Evolutionary conservation across 2,329 filamentous ascomycete species (phyloP).

Genomic region (Lomentospora prolificans): DNA sequence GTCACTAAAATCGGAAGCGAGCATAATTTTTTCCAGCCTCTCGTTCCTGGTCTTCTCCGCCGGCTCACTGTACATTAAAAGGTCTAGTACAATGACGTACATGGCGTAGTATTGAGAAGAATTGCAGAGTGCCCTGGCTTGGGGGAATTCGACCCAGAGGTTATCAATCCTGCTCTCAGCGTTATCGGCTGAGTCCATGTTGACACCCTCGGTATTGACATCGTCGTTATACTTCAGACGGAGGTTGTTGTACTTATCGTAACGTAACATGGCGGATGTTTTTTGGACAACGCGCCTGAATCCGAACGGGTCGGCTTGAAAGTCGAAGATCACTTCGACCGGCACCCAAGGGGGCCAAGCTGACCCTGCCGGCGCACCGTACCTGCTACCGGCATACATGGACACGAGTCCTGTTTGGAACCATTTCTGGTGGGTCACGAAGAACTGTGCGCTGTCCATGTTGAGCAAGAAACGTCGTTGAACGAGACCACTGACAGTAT

Average conservation of each 20-base stretch:
- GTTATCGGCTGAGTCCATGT: conserved; percentile 14
- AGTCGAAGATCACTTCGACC: conserved; percentile 97
- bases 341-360: conserved; percentile 98
- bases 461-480: conserved; percentile 88
- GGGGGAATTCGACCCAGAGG: conserved; percentile 92
- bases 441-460: conserved; percentile 98
- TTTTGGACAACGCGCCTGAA: conserved; percentile 96
- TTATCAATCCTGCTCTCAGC: conserved; percentile 83
- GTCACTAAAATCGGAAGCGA: conserved; percentile 97
- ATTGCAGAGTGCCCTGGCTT: conserved; percentile 89
- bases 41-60: conserved; percentile 95
- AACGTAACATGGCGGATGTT: conserved; percentile 86
- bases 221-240: conserved; percentile 96
- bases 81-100: conserved; percentile 94
- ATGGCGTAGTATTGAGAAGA: conserved; percentile 95
- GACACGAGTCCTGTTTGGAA: conserved; percentile 77
- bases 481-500: conserved; percentile 89
- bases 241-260: conserved; percentile 96
- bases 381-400: conserved; percentile 88
- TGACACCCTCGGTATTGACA: conserved; percentile 56
- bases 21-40: conserved; percentile 94
- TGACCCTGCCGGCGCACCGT: conserved; percentile 74
- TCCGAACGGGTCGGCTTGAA: conserved; percentile 86
- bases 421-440: conserved; percentile 88
- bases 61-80: conserved; percentile 92